These are phyloP conservation scores for Stemphylium lycopersici DNA, from an alignment of 2,329 filamentous ascomycete species.

Conservation along the genomic window DNA sequence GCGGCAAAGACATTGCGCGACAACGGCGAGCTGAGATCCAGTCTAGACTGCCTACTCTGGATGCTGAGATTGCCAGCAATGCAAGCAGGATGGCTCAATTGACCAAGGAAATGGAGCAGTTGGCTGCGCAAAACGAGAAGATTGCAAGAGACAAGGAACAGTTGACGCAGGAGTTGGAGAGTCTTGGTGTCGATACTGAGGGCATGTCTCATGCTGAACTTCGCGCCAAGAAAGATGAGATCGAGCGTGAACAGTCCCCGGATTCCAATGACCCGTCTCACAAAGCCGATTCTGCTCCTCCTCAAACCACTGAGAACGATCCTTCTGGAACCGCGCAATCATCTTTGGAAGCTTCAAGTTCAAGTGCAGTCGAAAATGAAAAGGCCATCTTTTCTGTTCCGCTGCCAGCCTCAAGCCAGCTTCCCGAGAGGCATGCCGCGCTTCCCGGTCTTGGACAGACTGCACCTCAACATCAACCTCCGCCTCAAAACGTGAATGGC, in stretches of 20 bases:
- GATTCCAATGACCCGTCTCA: slow-evolving; percentile 4
- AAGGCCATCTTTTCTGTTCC: background rate
- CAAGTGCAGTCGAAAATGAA: background rate
- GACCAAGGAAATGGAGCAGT: slow-evolving; percentile 53
- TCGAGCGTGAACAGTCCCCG: slow-evolving; percentile 35
- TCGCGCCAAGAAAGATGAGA: slow-evolving; percentile 50
- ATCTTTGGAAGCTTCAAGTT: background rate
- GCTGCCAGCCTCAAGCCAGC: background rate
- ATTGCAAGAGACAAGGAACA: slow-evolving; percentile 50
- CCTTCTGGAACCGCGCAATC: background rate
- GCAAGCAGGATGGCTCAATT: slow-evolving; percentile 50
- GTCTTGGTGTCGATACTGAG: slow-evolving; percentile 55
- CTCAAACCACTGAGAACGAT: background rate
- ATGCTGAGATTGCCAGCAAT: slow-evolving; percentile 52
- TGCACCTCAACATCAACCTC: background rate
- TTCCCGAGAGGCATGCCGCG: background rate
- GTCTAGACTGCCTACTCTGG: slow-evolving; percentile 53
- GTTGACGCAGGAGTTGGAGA: slow-evolving; percentile 57
- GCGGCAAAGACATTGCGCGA: slow-evolving; percentile 19
- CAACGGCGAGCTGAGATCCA: slow-evolving; percentile 57
- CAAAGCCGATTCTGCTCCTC: background rate
- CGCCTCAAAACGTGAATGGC: background rate
- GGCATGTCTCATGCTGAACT: slow-evolving; percentile 55
- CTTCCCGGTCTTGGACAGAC: slow-evolving; percentile 25
- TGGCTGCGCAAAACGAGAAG: slow-evolving; percentile 47